Percentiles rank a stretch among this genome's conserved stretches.
phyloP scores from a whole-genome alignment of 1,284 basidiomycete genomes.

The Leccinum subfulvum region DNA sequence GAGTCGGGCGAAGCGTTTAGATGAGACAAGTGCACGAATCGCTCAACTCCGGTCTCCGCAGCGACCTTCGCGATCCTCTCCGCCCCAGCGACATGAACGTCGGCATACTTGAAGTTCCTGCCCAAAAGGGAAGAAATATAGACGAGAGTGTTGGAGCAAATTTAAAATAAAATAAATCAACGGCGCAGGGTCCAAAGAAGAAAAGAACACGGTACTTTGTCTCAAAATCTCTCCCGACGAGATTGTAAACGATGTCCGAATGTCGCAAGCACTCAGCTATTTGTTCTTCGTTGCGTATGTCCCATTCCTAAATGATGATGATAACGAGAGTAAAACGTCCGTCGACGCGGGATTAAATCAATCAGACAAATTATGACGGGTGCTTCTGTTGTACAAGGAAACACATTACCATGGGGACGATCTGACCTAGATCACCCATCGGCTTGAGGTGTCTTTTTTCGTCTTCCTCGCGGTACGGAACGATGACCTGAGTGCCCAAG shows the following conservation, averaged over 20 bases:
- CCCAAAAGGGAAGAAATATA: constrained; percentile 23
- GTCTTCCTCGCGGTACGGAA: constrained; percentile 96
- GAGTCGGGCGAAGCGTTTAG: constrained; percentile 86
- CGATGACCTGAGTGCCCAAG: constrained; percentile 90
- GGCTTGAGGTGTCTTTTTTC: constrained; percentile 89
- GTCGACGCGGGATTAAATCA: constrained; percentile 19
- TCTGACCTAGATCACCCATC: constrained; percentile 96
- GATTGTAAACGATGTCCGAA: constrained; percentile 76
- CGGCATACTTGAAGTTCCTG: constrained; percentile 82
- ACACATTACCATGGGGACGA: constrained; percentile 80
- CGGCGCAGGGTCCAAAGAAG: constrained; percentile 15
- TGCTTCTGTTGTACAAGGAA: constrained; percentile 4
- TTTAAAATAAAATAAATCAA: constrained; percentile 3
- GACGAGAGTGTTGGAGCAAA: background rate
- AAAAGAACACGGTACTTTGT: constrained; percentile 62
- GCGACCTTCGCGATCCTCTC: constrained; percentile 82
- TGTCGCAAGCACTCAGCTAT: constrained; percentile 94
- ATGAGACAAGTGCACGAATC: constrained; percentile 94
- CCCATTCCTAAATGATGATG: constrained; percentile 71
- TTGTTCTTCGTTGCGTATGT: constrained; percentile 48
- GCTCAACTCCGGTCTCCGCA: constrained; percentile 74
- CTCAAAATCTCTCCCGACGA: constrained; percentile 47
- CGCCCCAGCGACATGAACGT: constrained; percentile 81
- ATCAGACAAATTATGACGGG: constrained; percentile 28
- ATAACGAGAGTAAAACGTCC: background rate